Percentiles rank a stretch among this genome's conserved stretches.
phyloP scores from a whole-genome alignment of 192 early-diverging fungal species.

The Gigaspora rosea region DNA sequence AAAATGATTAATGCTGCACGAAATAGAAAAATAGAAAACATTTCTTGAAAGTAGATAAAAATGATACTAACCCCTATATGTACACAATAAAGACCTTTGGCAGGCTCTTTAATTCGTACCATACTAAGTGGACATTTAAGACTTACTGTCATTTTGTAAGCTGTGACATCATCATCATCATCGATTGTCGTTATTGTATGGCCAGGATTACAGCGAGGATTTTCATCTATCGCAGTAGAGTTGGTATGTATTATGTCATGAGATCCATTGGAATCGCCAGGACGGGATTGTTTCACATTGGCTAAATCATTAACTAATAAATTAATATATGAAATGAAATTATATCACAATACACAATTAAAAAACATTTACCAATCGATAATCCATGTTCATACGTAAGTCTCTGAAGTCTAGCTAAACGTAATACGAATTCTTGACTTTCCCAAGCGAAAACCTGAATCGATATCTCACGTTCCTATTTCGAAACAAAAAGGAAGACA shows the following conservation, averaged over 20 bases:
- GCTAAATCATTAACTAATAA: not conserved
- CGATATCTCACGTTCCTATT: not conserved
- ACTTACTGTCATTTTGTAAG: slow-evolving; percentile 8
- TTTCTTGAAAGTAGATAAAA: not conserved
- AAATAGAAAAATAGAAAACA: not conserved
- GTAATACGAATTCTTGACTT: not conserved
- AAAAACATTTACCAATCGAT: not conserved
- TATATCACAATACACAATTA: not conserved
- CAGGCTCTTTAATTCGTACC: not conserved
- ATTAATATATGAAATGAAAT: not conserved
- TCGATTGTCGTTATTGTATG: not conserved
- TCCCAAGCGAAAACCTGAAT: not conserved
- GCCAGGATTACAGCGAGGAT: not conserved
- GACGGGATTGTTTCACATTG: not conserved
- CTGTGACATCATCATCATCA: not conserved
- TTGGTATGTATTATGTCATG: too few relatives aligned
- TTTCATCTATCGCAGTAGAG: too few relatives aligned
- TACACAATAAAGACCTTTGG: slow-evolving; percentile 1
- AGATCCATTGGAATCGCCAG: too few relatives aligned
- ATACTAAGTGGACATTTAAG: not conserved
- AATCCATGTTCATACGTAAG: not conserved
- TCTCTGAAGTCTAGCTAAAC: not conserved
- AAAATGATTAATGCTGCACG: not conserved
- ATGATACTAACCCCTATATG: not conserved
- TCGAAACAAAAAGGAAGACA: not conserved